phyloP scores from a whole-genome alignment of 148 eudicot species.

The Linanthus parryae region DNA sequence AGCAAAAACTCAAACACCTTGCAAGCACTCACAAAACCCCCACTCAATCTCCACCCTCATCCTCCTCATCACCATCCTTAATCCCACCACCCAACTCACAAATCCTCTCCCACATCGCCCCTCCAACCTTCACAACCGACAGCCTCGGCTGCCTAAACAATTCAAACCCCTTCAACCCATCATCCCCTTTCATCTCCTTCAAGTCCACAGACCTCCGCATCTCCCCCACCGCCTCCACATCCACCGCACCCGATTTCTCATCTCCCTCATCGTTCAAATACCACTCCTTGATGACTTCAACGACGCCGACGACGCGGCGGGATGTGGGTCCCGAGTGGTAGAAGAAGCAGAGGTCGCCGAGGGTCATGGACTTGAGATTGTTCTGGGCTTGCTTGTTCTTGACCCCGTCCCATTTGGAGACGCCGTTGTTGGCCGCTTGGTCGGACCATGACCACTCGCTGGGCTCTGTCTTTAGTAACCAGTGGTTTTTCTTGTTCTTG shows the following conservation, averaged over 20 bases:
- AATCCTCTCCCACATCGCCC: constrained; percentile 1
- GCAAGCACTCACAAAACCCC: not conserved
- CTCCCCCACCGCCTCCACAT: constrained; percentile 73
- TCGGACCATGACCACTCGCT: constrained; percentile 93
- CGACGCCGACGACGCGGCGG: constrained; percentile 79
- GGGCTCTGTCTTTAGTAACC: constrained; percentile 81
- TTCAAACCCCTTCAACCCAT: constrained; percentile 7
- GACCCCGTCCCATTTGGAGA: constrained; percentile 88
- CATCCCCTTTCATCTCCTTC: constrained; percentile 9
- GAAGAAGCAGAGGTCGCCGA: constrained; percentile 73
- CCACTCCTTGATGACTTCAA: constrained; percentile 12
- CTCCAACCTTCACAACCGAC: constrained; percentile 4
- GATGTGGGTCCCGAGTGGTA: constrained; percentile 69
- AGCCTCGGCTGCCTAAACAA: constrained; percentile 3
- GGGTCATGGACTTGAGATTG: constrained; percentile 54
- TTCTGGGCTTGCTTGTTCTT: too few species aligned
- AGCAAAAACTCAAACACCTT: constrained; percentile 23
- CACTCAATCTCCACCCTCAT: not conserved
- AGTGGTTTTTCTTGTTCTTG: constrained; percentile 31
- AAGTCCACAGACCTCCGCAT: constrained; percentile 14
- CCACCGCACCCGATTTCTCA: constrained; percentile 49
- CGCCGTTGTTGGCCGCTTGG: constrained; percentile 55
- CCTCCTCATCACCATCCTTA: constrained; percentile 1
- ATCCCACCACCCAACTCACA: constrained; percentile 8
- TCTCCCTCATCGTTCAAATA: constrained; percentile 26